Conservation (phyloP, 495 filamentous ascomycete species). For the Neurospora cerealis region DNA sequence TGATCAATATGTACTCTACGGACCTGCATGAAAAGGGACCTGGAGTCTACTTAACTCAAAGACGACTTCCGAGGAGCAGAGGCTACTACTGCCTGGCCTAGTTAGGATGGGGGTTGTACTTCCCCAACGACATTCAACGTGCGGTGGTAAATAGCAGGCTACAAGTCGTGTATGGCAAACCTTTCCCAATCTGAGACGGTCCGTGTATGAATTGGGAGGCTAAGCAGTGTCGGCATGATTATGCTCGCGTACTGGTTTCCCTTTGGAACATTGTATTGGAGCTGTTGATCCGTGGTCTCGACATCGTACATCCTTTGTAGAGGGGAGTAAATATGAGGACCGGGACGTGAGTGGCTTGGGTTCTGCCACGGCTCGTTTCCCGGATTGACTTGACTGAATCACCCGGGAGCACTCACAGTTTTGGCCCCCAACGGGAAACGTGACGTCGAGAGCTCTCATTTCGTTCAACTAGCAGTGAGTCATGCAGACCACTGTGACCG, state of each 20-base stretch:
- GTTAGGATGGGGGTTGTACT: too few relatives aligned
- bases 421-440: background rate
- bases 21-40: background rate
- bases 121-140: too few relatives aligned
- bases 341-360: too few relatives aligned
- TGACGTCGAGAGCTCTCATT: background rate
- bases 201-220: too few relatives aligned
- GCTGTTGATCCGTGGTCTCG: background rate
- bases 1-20: background rate
- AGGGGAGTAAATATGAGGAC: background rate
- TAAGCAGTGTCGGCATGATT: too few relatives aligned
- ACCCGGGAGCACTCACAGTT: background rate
- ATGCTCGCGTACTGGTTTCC: too few relatives aligned
- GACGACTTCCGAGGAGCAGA: too few relatives aligned
- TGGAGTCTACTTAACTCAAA: too few relatives aligned
- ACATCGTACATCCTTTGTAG: background rate
- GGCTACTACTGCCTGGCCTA: too few relatives aligned
- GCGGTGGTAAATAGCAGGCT: too few relatives aligned
- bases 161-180: too few relatives aligned
- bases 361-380: background rate
- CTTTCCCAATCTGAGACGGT: too few relatives aligned
- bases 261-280: background rate
- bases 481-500: background rate
- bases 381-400: background rate
- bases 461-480: background rate